These are phyloP conservation scores for Colletotrichum musae DNA, from an alignment of 2,329 filamentous ascomycete species.

Conservation along the genomic window DNA sequence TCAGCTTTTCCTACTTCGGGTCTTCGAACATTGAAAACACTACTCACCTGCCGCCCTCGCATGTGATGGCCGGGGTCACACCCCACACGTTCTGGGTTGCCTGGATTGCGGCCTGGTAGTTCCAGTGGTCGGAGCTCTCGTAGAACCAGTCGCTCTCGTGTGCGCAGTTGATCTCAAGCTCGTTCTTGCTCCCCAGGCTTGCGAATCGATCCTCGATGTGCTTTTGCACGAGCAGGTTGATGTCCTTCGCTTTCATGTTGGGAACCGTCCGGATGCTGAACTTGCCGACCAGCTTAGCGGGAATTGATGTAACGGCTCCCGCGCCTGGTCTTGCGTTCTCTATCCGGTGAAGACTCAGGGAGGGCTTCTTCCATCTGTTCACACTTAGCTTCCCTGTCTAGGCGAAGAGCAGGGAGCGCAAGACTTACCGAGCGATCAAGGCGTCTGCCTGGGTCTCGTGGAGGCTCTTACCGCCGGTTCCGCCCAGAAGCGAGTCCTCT, in stretches of 20 bases:
- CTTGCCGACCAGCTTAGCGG: conserved; percentile 97
- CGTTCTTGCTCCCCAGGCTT: conserved; percentile 93
- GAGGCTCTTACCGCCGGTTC: conserved; percentile 87
- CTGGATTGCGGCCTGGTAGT: conserved; percentile 94
- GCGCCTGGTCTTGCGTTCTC: conserved; percentile 95
- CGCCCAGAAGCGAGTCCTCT: conserved; percentile 95
- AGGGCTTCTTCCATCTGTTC: conserved; percentile 94
- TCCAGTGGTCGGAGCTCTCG: conserved; percentile 97
- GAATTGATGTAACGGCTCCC: conserved; percentile 98
- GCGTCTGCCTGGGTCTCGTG: conserved; percentile 33
- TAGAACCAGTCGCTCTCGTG: conserved; percentile 99
- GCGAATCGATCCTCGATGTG: conserved; percentile 88
- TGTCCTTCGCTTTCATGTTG: conserved; percentile 93
- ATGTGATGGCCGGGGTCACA: conserved; percentile 92
- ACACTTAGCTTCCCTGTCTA: conserved; percentile 88
- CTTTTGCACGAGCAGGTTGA: conserved; percentile 87
- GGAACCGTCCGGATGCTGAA: conserved; percentile 98
- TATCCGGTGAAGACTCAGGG: conserved; percentile 92
- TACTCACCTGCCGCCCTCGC: conserved; percentile 88
- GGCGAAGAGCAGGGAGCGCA: background rate
- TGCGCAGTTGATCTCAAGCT: conserved; percentile 82
- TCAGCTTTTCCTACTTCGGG: background rate
- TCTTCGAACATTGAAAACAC: no score
- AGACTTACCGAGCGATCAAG: conserved; percentile 21
- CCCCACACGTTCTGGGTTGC: conserved; percentile 95